A percentile compares a stretch with the other conserved stretches of the same genome.
phyloP scores from a whole-genome alignment of 192 early-diverging fungal species.

The Coemansia sp. region DNA sequence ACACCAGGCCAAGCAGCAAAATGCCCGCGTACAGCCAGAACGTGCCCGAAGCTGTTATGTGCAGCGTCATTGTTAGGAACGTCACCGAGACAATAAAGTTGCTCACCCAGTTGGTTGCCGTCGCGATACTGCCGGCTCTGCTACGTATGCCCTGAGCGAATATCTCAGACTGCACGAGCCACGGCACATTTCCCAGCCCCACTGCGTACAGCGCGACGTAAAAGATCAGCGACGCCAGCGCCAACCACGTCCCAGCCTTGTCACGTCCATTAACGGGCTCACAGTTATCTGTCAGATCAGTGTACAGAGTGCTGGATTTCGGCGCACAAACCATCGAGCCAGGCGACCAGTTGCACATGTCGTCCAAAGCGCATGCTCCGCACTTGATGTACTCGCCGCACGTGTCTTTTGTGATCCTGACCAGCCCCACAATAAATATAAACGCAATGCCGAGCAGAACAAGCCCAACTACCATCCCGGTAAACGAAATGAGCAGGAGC shows the following conservation, averaged over 20 bases:
- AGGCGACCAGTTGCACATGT: constrained; percentile 43
- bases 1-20: constrained; percentile 25
- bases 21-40: constrained; percentile 57
- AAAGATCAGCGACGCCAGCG: constrained; percentile 50
- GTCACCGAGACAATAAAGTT: constrained; percentile 53
- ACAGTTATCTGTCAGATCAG: constrained; percentile 37
- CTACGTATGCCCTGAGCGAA: constrained; percentile 53
- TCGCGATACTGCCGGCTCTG: constrained; percentile 50
- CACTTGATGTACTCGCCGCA: constrained; percentile 45
- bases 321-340: constrained; percentile 23
- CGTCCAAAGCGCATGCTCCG: constrained; percentile 42
- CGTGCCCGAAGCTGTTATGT: constrained; percentile 52
- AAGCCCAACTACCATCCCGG: constrained; percentile 45
- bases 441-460: constrained; percentile 48
- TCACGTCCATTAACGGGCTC: constrained; percentile 29
- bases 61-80: constrained; percentile 51
- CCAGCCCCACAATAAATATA: constrained; percentile 52
- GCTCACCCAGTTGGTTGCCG: constrained; percentile 50
- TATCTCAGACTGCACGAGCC: constrained; percentile 54
- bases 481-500: constrained; percentile 53
- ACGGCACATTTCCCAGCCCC: constrained; percentile 51
- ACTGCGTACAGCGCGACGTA: constrained; percentile 52
- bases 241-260: constrained; percentile 46
- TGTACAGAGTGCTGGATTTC: constrained; percentile 11
- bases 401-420: constrained; percentile 48